These are phyloP conservation scores for Talinum fruticosum DNA, from an alignment of 148 eudicot genomes.

Conservation along the genomic window DNA sequence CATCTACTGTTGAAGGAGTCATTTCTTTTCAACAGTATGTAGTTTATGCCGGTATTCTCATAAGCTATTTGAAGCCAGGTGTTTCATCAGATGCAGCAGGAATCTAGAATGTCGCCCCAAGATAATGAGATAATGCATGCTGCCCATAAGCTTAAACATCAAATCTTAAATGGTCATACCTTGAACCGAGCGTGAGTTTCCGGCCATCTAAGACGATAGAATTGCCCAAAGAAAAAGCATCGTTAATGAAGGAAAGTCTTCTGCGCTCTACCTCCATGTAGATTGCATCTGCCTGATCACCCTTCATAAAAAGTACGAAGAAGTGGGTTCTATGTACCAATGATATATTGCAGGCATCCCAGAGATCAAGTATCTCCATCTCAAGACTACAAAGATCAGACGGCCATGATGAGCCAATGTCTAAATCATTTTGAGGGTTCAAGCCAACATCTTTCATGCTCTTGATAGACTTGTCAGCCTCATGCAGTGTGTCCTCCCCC, in stretches of 20 bases:
- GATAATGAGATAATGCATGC: neutral
- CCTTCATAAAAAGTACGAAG: slow-evolving; percentile 71
- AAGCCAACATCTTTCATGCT: slow-evolving; percentile 64
- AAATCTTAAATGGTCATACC: slow-evolving; percentile 38
- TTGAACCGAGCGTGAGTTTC: slow-evolving; percentile 57
- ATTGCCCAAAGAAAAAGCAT: slow-evolving; percentile 55
- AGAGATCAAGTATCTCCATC: slow-evolving; percentile 66
- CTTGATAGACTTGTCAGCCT: slow-evolving; percentile 29
- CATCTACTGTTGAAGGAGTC: too few species aligned
- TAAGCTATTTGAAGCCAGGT: too few species aligned
- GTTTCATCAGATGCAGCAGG: too few species aligned
- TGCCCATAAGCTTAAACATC: neutral
- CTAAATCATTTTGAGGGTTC: slow-evolving; percentile 65
- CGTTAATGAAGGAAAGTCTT: slow-evolving; percentile 61
- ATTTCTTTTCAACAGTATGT: too few species aligned
- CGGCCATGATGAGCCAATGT: slow-evolving; percentile 40
- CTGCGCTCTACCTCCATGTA: slow-evolving; percentile 90
- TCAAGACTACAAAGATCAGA: slow-evolving; percentile 63
- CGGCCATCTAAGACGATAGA: slow-evolving; percentile 50
- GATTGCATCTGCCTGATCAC: slow-evolving; percentile 68
- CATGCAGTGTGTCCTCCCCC: slow-evolving; percentile 27
- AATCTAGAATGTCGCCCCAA: too few species aligned
- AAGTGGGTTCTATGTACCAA: slow-evolving; percentile 85
- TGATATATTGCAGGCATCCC: slow-evolving; percentile 74
- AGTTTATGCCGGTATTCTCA: too few species aligned